Evolutionary conservation across 768 basidiomycete species (phyloP), one percentile per base, ranked within the genome.

Genomic region (Tricholoma terreum): DNA sequence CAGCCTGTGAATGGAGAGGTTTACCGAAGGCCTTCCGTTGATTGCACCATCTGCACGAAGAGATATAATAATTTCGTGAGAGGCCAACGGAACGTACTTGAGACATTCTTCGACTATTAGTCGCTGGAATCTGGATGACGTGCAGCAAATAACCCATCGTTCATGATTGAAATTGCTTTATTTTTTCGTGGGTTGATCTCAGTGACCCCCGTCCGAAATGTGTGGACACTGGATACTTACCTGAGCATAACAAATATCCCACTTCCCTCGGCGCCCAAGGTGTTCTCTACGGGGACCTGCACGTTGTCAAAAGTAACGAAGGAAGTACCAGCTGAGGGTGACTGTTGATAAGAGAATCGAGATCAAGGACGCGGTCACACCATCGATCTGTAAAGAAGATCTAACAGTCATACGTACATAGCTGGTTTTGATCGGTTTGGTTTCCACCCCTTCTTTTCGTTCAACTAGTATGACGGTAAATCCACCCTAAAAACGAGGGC

Each of bases 11-110:
- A 61, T 84, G 82, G 40, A 96, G 77, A 1, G 87, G 89, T 71
- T 92, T 94, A 50, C 94, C 94, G 63, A 97, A 96, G 15, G 90
- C 93, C 66, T 90, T 89, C 54, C 95, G 84, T 66, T 97, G 92
- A 55, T 77, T 84, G 5, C 84, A 80, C 95, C 95, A 98, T 69
- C 85, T 90, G 55, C 38, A 45, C 52, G 54, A 38, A 27, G 19
- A 17, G 31, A 10, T 9, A 33, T 50, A 34, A 52, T 33, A 42
- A n/a, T 48, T 6, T 40, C 7, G 12, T 15, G n/a, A 19, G 45
- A 58, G 15, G 31, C 46, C 30, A 54, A 19, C 40, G 45, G 49
- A 19, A 56, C 69, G 54, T 55, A 75, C 84, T 90, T 87, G 54
- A 79, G 68, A 55, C 78, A 79, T 66, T 80, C 78, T 63, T 81